These are phyloP conservation scores for Apiospora saccharicola DNA, from an alignment of 2,329 filamentous ascomycete genomes.

Conservation along the genomic window DNA sequence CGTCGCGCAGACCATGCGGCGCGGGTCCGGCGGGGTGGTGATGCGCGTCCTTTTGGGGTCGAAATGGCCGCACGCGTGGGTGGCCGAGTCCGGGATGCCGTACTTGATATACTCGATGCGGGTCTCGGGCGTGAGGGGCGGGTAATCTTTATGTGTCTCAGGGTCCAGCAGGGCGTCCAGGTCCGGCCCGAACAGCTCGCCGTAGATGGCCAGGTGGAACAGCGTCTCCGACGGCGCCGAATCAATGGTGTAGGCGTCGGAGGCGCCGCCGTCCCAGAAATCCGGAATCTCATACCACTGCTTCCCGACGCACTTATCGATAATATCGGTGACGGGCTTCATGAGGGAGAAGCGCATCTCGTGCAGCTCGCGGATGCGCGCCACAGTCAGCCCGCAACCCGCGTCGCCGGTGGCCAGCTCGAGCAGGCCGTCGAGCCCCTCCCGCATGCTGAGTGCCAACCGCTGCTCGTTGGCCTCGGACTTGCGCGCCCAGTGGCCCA, in stretches of 20 bases:
- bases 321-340: slow-evolving; percentile 25
- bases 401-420: slow-evolving; percentile 39
- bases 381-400: slow-evolving; percentile 38
- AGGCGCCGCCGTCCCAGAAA: slow-evolving; percentile 25
- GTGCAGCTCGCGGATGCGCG: slow-evolving; percentile 38
- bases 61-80: not conserved
- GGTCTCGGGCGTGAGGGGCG: not conserved
- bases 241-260: slow-evolving; percentile 24
- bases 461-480: slow-evolving; percentile 33
- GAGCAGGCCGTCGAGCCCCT: slow-evolving; percentile 43
- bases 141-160: not conserved
- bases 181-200: slow-evolving; percentile 25
- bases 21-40: slow-evolving; percentile 58
- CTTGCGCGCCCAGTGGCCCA: slow-evolving; percentile 43
- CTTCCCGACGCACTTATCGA: slow-evolving; percentile 24
- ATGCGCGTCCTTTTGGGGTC: not conserved
- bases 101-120: slow-evolving; percentile 28
- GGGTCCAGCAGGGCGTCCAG: slow-evolving; percentile 19
- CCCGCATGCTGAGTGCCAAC: slow-evolving; percentile 34
- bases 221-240: slow-evolving; percentile 18
- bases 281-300: slow-evolving; percentile 25
- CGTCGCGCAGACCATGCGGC: not conserved
- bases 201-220: slow-evolving; percentile 28
- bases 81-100: slow-evolving; percentile 25
- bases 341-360: slow-evolving; percentile 24